phyloP scores from a whole-genome alignment of 345 rosid genomes.

The Rhodamnia argentea region DNA sequence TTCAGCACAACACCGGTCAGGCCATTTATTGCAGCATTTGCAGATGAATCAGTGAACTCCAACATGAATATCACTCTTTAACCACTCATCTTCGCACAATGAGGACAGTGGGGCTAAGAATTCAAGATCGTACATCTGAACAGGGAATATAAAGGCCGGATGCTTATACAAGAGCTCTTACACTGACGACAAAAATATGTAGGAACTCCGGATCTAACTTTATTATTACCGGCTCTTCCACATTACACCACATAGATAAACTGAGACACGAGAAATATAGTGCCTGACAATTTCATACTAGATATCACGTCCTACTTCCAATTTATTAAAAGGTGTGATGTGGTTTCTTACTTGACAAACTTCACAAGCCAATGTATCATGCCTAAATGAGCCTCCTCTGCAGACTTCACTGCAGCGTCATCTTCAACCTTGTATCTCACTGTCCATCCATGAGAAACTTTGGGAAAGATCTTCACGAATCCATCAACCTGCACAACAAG shows the following conservation, averaged over 20 bases:
- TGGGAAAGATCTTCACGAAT: conserved; percentile 66
- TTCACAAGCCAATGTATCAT: conserved; percentile 51
- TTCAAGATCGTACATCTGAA: neutral
- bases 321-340: neutral
- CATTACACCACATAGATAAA: neutral
- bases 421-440: conserved; percentile 45
- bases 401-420: conserved; percentile 36
- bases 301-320: neutral
- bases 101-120: too few relatives aligned
- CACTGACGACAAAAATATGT: neutral
- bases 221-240: neutral
- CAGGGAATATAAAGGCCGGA: neutral
- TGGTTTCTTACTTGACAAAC: conserved; percentile 34
- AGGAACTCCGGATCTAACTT: neutral
- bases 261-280: neutral
- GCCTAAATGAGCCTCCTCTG: conserved; percentile 60
- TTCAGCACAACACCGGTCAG: too few relatives aligned
- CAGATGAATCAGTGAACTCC: too few relatives aligned
- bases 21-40: too few relatives aligned
- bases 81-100: too few relatives aligned
- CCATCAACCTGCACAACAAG: conserved; percentile 30
- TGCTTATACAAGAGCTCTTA: neutral
- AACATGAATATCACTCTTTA: too few relatives aligned
- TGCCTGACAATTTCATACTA: neutral
- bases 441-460: conserved; percentile 66